These are phyloP conservation scores for Scheffersomyces illinoinensis DNA, from an alignment of 1,139 yeast genomes.

Conservation along the genomic window DNA sequence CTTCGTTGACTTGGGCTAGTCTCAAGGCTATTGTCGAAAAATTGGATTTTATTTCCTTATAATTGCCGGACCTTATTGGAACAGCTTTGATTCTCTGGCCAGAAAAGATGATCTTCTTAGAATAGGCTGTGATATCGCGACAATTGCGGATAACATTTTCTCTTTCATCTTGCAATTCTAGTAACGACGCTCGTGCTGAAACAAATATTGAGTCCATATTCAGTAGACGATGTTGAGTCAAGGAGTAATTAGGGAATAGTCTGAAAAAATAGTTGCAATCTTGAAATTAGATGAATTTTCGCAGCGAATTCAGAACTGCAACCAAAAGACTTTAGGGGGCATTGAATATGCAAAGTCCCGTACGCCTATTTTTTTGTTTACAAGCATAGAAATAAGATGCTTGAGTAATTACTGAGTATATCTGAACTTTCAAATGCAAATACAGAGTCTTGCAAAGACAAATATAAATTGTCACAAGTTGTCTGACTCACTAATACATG, in stretches of 20 bases:
- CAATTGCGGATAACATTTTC: slow-evolving; percentile 36
- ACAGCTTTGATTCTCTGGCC: slow-evolving; percentile 27
- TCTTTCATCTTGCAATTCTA: slow-evolving; percentile 29
- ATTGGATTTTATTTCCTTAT: slow-evolving; percentile 16
- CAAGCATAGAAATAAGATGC: neutral
- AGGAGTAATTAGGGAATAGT: neutral
- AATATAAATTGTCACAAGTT: no score
- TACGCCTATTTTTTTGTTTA: neutral
- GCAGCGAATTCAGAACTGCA: neutral
- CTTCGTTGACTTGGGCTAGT: slow-evolving; percentile 12
- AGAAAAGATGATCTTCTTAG: slow-evolving; percentile 41
- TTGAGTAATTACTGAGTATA: neutral
- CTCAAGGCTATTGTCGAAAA: slow-evolving; percentile 15
- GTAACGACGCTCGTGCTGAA: slow-evolving; percentile 13
- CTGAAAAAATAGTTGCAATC: neutral
- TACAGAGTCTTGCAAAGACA: neutral
- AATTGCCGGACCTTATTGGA: slow-evolving; percentile 6
- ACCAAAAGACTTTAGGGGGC: neutral
- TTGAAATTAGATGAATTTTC: neutral
- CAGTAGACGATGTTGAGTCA: neutral
- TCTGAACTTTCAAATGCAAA: neutral
- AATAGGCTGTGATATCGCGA: slow-evolving; percentile 37
- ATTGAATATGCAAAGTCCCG: no score
- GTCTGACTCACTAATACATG: neutral
- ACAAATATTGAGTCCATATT: slow-evolving; percentile 6